Evolutionary conservation across 1,284 basidiomycete genomes (phyloP).

Genomic region (Apiotrichum brassicae): DNA sequence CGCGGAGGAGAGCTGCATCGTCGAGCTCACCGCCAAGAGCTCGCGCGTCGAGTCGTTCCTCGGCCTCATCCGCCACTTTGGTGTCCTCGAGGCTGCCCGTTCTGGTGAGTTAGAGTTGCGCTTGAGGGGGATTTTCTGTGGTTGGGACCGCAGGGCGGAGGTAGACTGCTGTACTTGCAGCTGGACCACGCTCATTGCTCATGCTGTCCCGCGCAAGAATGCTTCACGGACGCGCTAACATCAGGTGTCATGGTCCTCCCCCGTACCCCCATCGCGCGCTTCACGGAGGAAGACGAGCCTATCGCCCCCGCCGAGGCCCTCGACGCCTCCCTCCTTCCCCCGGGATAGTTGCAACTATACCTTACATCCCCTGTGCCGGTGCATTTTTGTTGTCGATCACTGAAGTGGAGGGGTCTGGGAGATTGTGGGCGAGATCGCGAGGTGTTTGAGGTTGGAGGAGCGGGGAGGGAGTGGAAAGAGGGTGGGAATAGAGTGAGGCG

Average conservation of each 20-base stretch:
- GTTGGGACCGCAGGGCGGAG: too few relatives aligned
- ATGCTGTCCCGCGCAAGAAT: too few relatives aligned
- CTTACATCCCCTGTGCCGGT: not conserved
- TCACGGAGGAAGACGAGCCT: slow-evolving; percentile 58
- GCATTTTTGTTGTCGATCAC: not conserved
- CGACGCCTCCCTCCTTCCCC: slow-evolving; percentile 81
- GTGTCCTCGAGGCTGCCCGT: slow-evolving; percentile 84
- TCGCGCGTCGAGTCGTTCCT: slow-evolving; percentile 88
- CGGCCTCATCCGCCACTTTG: slow-evolving; percentile 86
- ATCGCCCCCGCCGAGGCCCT: slow-evolving; percentile 54
- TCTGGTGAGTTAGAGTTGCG: slow-evolving; percentile 63
- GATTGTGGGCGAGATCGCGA: too few relatives aligned
- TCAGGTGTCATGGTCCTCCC: slow-evolving; percentile 93
- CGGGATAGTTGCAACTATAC: slow-evolving; percentile 66
- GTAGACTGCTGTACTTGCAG: too few relatives aligned
- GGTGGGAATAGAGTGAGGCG: not conserved
- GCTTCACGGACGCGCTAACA: slow-evolving; percentile 1
- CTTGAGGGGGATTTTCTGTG: too few relatives aligned
- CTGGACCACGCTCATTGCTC: too few relatives aligned
- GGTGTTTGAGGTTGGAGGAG: not conserved
- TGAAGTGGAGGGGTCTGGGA: not conserved
- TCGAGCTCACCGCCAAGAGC: slow-evolving; percentile 92
- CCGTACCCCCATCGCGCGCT: slow-evolving; percentile 71
- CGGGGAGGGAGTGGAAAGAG: not conserved
- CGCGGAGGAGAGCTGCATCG: slow-evolving; percentile 86